Evolutionary conservation across 2,329 filamentous ascomycete species (phyloP).

Genomic region (Sodiomyces alkalinus): DNA sequence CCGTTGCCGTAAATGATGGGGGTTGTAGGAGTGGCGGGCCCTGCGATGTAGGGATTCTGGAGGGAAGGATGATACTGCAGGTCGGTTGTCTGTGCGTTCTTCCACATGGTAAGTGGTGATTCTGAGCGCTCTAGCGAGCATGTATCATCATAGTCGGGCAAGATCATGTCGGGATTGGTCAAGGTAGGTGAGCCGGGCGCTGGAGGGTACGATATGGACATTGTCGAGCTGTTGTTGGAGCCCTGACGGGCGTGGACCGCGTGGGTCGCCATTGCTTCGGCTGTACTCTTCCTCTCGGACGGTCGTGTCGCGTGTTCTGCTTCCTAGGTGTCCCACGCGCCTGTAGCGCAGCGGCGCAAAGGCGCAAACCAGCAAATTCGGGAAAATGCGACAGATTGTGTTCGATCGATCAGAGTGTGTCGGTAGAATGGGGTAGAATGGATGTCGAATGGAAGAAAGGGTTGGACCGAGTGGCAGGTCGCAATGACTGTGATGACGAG

Average conservation of each 20-base stretch:
- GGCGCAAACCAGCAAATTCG: no score
- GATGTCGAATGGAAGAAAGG: no score
- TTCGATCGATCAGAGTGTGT: no score
- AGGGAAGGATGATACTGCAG: slow-evolving; percentile 27
- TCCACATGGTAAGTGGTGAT: slow-evolving; percentile 37
- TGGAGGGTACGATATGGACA: slow-evolving; percentile 22
- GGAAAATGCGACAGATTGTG: no score
- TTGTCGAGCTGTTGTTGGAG: slow-evolving; percentile 13
- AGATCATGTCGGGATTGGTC: slow-evolving; percentile 88
- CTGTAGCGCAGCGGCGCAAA: no score
- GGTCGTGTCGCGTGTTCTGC: no score
- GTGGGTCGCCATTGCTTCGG: slow-evolving; percentile 16
- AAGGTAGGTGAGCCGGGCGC: slow-evolving; percentile 67
- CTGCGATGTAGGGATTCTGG: slow-evolving; percentile 22
- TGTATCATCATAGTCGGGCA: slow-evolving; percentile 54
- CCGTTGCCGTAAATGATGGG: slow-evolving; percentile 56
- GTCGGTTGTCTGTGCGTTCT: slow-evolving; percentile 23
- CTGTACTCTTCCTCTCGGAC: no score
- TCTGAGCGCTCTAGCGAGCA: slow-evolving; percentile 37
- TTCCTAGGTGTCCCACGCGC: no score
- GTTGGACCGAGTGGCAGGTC: no score
- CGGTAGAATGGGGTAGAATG: no score
- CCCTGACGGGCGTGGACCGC: slow-evolving; percentile 10
- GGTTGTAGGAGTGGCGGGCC: slow-evolving; percentile 36
- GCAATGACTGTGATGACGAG: no score